Percentiles rank a stretch among this genome's conserved stretches.
These are phyloP conservation scores for Chlorella sp. DNA, from an alignment of 139 green algal genomes.

Conservation along the genomic window DNA sequence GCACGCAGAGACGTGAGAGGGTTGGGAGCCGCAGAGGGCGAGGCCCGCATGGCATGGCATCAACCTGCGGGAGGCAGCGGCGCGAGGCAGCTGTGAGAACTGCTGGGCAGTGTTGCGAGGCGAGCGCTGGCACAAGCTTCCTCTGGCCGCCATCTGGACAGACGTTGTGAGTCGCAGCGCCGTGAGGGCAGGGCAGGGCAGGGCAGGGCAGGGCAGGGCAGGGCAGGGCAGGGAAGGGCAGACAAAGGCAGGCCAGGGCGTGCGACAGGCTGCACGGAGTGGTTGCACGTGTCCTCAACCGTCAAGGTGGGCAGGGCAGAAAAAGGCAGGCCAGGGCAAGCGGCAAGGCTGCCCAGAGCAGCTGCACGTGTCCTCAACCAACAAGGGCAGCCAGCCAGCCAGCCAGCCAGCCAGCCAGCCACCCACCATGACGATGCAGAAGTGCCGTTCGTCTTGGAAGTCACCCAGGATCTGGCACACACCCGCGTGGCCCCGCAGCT, in stretches of 20 bases:
- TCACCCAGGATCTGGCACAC: constrained; percentile 65
- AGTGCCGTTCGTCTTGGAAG: constrained; percentile 67
- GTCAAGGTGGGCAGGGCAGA: background rate
- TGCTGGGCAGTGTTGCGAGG: too few relatives aligned
- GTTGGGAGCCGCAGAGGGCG: background rate
- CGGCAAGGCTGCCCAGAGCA: too few relatives aligned
- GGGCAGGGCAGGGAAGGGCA: too few relatives aligned
- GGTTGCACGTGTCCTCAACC: too few relatives aligned
- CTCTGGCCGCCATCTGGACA: too few relatives aligned
- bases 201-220: too few relatives aligned
- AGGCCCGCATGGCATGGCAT: background rate
- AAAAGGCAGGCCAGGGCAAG: background rate
- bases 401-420: constrained; percentile 1
- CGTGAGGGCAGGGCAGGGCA: too few relatives aligned
- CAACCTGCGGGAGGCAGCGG: background rate
- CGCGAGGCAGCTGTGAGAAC: background rate
- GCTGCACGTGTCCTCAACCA: too few relatives aligned
- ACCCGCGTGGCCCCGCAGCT: constrained; percentile 6
- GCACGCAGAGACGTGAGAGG: background rate
- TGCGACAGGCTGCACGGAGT: background rate
- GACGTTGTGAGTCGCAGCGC: too few relatives aligned
- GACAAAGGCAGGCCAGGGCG: too few relatives aligned
- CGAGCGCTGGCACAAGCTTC: too few relatives aligned
- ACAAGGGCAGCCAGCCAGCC: too few relatives aligned
- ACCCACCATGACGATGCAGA: constrained; percentile 83